phyloP scores from a whole-genome alignment of 345 rosid genomes.

The Murraya koenigii region DNA sequence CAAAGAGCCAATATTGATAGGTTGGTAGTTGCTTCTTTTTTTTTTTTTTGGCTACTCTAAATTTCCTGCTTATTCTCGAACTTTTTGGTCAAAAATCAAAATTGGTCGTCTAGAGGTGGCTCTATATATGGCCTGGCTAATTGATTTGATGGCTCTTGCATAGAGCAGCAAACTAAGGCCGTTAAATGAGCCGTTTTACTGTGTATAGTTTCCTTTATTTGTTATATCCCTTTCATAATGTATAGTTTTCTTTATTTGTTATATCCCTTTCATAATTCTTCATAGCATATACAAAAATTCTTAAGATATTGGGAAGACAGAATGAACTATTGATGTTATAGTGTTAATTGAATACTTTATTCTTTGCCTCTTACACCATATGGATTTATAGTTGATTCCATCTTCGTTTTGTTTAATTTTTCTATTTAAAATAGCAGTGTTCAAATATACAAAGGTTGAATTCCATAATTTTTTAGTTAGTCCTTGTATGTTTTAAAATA shows the following conservation, averaged over 20 bases:
- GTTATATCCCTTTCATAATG: neutral
- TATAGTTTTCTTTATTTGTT: neutral
- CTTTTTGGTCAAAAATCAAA: neutral
- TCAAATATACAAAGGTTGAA: too few relatives aligned
- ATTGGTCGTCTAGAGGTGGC: neutral
- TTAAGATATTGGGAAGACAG: too few relatives aligned
- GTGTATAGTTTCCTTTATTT: neutral
- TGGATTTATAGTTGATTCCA: too few relatives aligned
- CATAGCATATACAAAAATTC: too few relatives aligned
- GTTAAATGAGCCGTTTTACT: neutral
- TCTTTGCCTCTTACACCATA: too few relatives aligned
- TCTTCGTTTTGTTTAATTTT: too few relatives aligned
- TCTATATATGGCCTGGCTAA: neutral
- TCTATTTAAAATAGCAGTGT: too few relatives aligned
- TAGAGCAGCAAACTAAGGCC: neutral
- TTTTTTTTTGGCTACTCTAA: conserved; percentile 20
- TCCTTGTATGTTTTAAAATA: too few relatives aligned
- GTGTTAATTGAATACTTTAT: too few relatives aligned
- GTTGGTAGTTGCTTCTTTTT: conserved; percentile 9
- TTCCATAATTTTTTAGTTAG: too few relatives aligned
- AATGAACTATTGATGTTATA: too few relatives aligned
- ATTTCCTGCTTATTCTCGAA: conserved; percentile 12
- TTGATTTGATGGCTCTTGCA: neutral
- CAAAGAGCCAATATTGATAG: conserved; percentile 12
- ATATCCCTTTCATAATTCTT: too few relatives aligned